phyloP scores from a whole-genome alignment of 805 yeast genomes.

The Candida tammaniensis region DNA sequence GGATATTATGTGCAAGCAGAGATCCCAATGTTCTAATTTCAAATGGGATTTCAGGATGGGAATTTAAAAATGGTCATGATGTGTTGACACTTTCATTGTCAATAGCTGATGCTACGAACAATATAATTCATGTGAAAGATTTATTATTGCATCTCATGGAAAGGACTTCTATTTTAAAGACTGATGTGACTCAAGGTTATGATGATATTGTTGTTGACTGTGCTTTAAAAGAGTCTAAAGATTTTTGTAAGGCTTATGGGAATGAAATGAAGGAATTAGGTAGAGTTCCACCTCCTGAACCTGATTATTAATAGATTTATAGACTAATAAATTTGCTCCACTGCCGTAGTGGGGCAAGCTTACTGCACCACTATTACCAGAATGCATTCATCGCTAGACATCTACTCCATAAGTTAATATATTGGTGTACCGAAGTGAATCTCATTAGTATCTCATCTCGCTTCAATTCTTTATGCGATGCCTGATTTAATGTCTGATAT shows the following conservation, averaged over 20 bases:
- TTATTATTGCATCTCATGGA: constrained; percentile 20
- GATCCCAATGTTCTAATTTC: constrained; percentile 33
- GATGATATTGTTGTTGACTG: constrained; percentile 27
- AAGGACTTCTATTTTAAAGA: constrained; percentile 9
- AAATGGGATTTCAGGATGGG: constrained; percentile 33
- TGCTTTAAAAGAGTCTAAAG: constrained; percentile 24
- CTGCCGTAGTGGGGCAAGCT: no score
- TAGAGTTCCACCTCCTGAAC: constrained; percentile 13
- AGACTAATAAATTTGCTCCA: no score
- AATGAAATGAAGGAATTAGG: constrained; percentile 12
- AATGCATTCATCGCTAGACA: no score
- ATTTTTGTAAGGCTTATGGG: constrained; percentile 29
- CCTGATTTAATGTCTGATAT: no score
- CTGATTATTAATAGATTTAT: constrained; percentile 6
- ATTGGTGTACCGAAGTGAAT: no score
- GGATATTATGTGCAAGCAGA: constrained; percentile 21
- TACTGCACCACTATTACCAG: no score
- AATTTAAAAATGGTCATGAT: constrained; percentile 17
- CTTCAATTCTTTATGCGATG: no score
- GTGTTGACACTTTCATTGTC: constrained; percentile 34
- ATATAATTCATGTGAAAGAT: constrained; percentile 32
- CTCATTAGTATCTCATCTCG: no score
- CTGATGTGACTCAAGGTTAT: constrained; percentile 10
- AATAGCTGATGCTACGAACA: constrained; percentile 35
- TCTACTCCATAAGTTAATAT: no score